Conservation (phyloP, 2,329 filamentous ascomycete genomes). For the Ophiostoma piceae region DNA sequence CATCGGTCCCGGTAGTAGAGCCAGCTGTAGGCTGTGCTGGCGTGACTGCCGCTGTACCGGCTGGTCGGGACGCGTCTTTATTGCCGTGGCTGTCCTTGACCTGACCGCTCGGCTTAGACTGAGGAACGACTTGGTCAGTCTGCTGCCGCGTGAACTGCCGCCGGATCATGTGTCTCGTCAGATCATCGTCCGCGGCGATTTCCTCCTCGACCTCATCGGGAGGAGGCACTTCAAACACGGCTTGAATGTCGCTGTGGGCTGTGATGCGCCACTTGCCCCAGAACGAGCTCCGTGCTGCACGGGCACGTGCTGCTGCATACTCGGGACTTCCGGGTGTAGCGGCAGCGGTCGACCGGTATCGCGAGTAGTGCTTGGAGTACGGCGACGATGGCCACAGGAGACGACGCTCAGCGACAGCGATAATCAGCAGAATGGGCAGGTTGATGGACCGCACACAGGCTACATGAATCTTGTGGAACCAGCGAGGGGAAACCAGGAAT, state of each 20-base stretch:
- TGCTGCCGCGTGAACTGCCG: constrained; percentile 49
- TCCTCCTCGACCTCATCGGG: constrained; percentile 56
- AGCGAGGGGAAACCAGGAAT: constrained; percentile 69
- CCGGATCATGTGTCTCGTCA: constrained; percentile 54
- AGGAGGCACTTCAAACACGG: constrained; percentile 67
- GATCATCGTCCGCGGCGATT: constrained; percentile 54
- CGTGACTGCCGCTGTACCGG: constrained; percentile 19
- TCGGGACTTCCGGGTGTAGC: background rate
- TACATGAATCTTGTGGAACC: constrained; percentile 89
- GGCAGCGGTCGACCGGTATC: constrained; percentile 3
- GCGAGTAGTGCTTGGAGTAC: constrained; percentile 28
- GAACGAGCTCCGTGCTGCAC: constrained; percentile 40
- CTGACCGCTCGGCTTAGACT: background rate
- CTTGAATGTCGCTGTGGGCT: constrained; percentile 64
- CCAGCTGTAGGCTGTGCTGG: constrained; percentile 19
- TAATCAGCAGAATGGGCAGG: constrained; percentile 65
- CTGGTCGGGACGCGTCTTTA: background rate
- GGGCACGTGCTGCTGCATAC: constrained; percentile 19
- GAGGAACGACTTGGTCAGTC: constrained; percentile 31
- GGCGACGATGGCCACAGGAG: constrained; percentile 53
- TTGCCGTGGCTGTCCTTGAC: background rate
- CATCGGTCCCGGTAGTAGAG: background rate
- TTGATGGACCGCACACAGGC: constrained; percentile 69
- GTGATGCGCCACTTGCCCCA: constrained; percentile 66
- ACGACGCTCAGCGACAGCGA: constrained; percentile 65